These are phyloP conservation scores for Ammopiptanthus mongolicus DNA, from an alignment of 306 rosid species.

Conservation along the genomic window DNA sequence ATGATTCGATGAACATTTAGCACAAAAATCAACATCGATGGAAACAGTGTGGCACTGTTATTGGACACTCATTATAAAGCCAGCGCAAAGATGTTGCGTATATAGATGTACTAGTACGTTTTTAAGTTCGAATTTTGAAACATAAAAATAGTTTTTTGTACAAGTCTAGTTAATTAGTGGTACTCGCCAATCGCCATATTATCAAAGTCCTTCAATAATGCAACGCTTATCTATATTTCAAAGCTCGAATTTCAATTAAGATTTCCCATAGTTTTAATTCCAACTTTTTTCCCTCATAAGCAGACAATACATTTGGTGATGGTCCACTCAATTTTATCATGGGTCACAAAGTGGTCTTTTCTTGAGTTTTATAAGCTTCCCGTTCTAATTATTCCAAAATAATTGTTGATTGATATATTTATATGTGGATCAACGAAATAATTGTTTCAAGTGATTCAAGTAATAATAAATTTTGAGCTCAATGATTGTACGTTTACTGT, in stretches of 20 bases:
- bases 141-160: not conserved
- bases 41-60: not conserved
- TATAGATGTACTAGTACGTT: no score
- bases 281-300: not conserved
- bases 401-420: not conserved
- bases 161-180: not conserved
- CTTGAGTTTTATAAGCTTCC: not conserved
- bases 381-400: not conserved
- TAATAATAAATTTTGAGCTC: no score
- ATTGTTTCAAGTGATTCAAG: not conserved
- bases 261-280: constrained; percentile 3
- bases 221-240: not conserved
- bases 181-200: not conserved
- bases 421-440: not conserved
- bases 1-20: not conserved
- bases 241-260: constrained; percentile 20
- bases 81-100: not conserved
- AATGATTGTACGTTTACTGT: no score
- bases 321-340: constrained; percentile 4
- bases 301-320: not conserved
- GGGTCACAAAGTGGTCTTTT: not conserved
- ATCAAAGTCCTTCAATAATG: constrained; percentile 24
- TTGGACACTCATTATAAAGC: constrained; percentile 14
- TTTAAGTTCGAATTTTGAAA: not conserved
- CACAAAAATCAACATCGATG: not conserved